A percentile compares a stretch with the other conserved stretches of the same genome.
Evolutionary conservation across 1,139 yeast genomes (phyloP).

Genomic region (Candida tropicalis): DNA sequence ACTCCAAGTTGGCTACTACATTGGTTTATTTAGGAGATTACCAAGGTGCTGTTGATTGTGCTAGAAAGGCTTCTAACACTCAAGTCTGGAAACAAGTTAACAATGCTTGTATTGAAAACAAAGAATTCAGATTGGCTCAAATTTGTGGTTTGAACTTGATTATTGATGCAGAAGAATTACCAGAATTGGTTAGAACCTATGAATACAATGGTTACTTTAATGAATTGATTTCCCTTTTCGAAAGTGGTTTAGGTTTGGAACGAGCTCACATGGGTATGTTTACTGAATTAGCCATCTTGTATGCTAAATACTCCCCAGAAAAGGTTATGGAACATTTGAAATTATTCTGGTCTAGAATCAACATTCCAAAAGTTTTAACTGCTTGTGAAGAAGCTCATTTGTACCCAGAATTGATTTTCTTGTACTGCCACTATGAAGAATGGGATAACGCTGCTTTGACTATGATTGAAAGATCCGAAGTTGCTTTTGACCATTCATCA

Average conservation of each 20-base stretch:
- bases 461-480: conserved; percentile 95
- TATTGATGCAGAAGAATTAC: conserved; percentile 96
- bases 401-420: conserved; percentile 95
- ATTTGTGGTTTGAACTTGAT: conserved; percentile 97
- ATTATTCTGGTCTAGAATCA: conserved; percentile 96
- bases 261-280: conserved; percentile 99
- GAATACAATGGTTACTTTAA: conserved; percentile 91
- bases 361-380: conserved; percentile 94
- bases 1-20: conserved; percentile 94
- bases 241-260: conserved; percentile 94
- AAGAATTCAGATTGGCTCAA: conserved; percentile 95
- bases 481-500: conserved; percentile 90
- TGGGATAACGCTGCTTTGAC: conserved; percentile 99
- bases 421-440: conserved; percentile 97
- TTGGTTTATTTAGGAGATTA: conserved; percentile 89
- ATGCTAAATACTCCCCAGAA: conserved; percentile 87
- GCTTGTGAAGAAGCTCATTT: conserved; percentile 94
- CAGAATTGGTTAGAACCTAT: conserved; percentile 84
- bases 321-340: conserved; percentile 96
- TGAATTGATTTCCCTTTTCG: conserved; percentile 88
- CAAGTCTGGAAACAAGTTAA: conserved; percentile 97
- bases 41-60: conserved; percentile 98
- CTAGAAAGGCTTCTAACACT: conserved; percentile 94
- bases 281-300: conserved; percentile 89
- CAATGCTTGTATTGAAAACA: conserved; percentile 93